These are phyloP conservation scores for Candida boleticola DNA, from an alignment of 805 yeast species.

Conservation along the genomic window DNA sequence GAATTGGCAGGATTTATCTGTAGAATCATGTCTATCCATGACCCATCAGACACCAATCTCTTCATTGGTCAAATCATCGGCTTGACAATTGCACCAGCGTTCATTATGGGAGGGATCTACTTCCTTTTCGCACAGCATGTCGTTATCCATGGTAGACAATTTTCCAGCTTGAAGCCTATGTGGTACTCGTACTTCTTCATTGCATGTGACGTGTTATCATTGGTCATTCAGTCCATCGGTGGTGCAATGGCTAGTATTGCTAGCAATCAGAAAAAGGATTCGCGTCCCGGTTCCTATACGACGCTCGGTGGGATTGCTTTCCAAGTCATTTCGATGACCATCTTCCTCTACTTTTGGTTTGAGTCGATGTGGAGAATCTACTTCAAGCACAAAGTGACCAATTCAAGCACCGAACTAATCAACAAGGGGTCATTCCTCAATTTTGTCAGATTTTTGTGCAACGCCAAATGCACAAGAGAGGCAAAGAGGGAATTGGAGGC, in stretches of 20 bases:
- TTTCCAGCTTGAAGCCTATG: constrained; percentile 38
- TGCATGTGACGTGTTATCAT: constrained; percentile 33
- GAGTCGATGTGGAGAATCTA: constrained; percentile 31
- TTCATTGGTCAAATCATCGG: constrained; percentile 33
- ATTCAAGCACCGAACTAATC: constrained; percentile 13
- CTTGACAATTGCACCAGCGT: constrained; percentile 41
- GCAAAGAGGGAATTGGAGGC: constrained; percentile 25
- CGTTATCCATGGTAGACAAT: constrained; percentile 37
- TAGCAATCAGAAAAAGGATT: constrained; percentile 16
- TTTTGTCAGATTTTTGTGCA: constrained; percentile 27
- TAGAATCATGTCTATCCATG: constrained; percentile 27
- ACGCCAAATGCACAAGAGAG: constrained; percentile 19
- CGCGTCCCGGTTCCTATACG: constrained; percentile 32
- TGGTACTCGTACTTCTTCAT: constrained; percentile 45
- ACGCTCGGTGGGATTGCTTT: constrained; percentile 39
- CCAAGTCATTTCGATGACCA: constrained; percentile 40
- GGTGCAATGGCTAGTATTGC: constrained; percentile 38
- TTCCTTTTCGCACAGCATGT: constrained; percentile 40
- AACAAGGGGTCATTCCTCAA: constrained; percentile 20
- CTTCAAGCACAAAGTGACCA: constrained; percentile 20
- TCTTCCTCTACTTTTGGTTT: constrained; percentile 35
- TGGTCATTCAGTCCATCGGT: constrained; percentile 39
- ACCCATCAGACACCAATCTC: constrained; percentile 17
- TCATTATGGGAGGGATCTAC: constrained; percentile 44
- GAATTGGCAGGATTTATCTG: constrained; percentile 40